Conservation (phyloP, 208 protist species). For the Acanthamoeba castellanii region DNA sequence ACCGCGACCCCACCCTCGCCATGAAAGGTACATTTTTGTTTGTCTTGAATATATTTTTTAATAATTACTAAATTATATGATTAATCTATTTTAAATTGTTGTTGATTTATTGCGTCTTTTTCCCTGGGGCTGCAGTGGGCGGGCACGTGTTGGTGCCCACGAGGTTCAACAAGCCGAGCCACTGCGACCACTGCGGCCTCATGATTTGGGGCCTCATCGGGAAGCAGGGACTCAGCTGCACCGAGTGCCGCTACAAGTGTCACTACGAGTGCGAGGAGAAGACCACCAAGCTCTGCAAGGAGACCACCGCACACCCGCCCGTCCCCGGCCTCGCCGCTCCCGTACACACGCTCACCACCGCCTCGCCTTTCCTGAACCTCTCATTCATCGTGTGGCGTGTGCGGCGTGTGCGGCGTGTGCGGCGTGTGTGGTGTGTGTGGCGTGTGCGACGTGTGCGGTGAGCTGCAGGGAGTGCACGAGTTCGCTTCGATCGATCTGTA, state of each 20-base stretch:
- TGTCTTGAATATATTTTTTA: too few relatives aligned
- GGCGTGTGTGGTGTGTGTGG: not conserved
- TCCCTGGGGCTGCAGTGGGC: not conserved
- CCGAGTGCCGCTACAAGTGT: constrained; percentile 25
- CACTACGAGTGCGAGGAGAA: constrained; percentile 49
- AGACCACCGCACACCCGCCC: constrained; percentile 2
- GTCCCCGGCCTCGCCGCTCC: constrained; percentile 13
- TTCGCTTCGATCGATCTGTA: constrained; percentile 3
- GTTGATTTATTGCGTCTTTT: not conserved
- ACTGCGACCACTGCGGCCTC: constrained; percentile 48
- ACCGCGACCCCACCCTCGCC: not conserved
- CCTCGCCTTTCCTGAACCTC: not conserved
- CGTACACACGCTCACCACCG: not conserved
- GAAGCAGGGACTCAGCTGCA: constrained; percentile 15
- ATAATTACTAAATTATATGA: too few relatives aligned
- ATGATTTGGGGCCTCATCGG: constrained; percentile 51
- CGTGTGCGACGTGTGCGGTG: not conserved
- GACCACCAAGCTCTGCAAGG: constrained; percentile 25
- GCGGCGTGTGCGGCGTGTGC: too few relatives aligned
- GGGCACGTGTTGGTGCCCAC: not conserved
- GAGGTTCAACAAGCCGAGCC: constrained; percentile 32
- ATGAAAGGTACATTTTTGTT: not conserved
- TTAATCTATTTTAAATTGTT: too few relatives aligned
- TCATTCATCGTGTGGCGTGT: not conserved
- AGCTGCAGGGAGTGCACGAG: not conserved